phyloP scores from a whole-genome alignment of 371 early-diverging fungal species.

The Umbelopsis sp. region DNA sequence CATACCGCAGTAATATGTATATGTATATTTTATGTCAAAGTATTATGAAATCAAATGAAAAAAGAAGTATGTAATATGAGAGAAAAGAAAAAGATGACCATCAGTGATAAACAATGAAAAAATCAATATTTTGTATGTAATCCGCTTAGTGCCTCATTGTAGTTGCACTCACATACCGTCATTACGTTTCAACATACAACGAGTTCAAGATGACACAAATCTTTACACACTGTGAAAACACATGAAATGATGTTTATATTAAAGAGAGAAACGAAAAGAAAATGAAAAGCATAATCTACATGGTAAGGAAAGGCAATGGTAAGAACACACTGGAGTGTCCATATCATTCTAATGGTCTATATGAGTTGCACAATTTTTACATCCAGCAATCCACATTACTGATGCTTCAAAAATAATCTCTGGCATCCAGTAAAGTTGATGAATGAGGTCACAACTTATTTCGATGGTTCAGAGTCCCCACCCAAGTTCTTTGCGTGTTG shows the following conservation, averaged over 20 bases:
- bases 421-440: too few relatives aligned
- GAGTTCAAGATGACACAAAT: not conserved
- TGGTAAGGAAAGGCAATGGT: conserved; percentile 2
- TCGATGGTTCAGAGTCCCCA: not conserved
- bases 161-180: too few relatives aligned
- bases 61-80: too few relatives aligned
- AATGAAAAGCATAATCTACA: conserved; percentile 8
- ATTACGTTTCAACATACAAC: too few relatives aligned
- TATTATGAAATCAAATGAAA: too few relatives aligned
- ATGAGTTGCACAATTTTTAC: not conserved
- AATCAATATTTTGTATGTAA: too few relatives aligned
- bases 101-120: too few relatives aligned
- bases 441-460: not conserved
- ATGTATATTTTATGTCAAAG: too few relatives aligned
- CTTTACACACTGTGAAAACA: not conserved
- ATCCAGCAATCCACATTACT: not conserved
- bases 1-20: not conserved
- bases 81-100: too few relatives aligned
- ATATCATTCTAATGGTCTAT: conserved; percentile 4
- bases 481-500: conserved; percentile 15
- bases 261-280: not conserved
- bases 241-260: conserved; percentile 3
- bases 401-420: not conserved
- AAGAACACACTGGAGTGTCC: not conserved
- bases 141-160: too few relatives aligned